A percentile compares a stretch with the other conserved stretches of the same genome.
Conservation (phyloP, 2,329 filamentous ascomycete genomes). For the Raffaelea ambrosiae region DNA sequence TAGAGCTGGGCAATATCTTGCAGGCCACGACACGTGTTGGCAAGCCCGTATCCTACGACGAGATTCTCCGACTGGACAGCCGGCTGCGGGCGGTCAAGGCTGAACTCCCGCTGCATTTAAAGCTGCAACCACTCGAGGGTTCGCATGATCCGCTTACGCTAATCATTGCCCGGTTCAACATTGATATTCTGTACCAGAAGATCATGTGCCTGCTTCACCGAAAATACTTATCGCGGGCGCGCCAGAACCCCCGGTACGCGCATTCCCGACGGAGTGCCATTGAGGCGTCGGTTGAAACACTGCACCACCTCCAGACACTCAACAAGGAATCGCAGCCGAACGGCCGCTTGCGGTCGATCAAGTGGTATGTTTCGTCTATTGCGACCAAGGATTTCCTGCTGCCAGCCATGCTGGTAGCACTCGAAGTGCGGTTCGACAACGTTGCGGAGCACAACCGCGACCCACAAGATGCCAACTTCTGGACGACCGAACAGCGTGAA, state of each 20-base stretch:
- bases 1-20: constrained; percentile 63
- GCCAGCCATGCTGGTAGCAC: constrained; percentile 72
- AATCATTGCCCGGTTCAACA: constrained; percentile 74
- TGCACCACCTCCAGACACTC: constrained; percentile 68
- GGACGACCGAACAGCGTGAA: constrained; percentile 51
- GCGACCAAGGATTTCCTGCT: constrained; percentile 80
- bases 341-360: constrained; percentile 63
- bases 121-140: constrained; percentile 65
- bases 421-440: constrained; percentile 71
- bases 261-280: constrained; percentile 79
- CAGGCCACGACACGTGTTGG: constrained; percentile 53
- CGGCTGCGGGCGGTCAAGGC: constrained; percentile 53
- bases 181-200: constrained; percentile 83
- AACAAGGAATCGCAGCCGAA: constrained; percentile 64
- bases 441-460: constrained; percentile 33
- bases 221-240: constrained; percentile 71
- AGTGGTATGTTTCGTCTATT: constrained; percentile 71
- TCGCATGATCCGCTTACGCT: constrained; percentile 73
- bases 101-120: constrained; percentile 71
- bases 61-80: constrained; percentile 54
- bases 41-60: constrained; percentile 51
- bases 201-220: constrained; percentile 83
- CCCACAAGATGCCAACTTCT: constrained; percentile 41
- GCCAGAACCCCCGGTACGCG: constrained; percentile 70
- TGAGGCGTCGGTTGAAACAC: constrained; percentile 74